Conservation (phyloP, 1,139 yeast species). For the Debaryomycetaceae sp. region DNA sequence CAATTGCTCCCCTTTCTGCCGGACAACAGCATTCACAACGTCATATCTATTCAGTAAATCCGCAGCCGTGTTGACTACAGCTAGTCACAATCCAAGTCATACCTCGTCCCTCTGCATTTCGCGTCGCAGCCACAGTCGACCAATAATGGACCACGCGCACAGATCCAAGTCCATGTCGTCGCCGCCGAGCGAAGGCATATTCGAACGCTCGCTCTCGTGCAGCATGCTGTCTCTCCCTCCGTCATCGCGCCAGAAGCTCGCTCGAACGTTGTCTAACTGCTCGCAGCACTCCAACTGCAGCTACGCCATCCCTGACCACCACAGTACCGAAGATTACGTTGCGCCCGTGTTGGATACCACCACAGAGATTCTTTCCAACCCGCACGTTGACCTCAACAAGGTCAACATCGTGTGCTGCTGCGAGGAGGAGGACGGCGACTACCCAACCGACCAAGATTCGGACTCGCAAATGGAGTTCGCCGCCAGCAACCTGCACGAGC, state of each 20-base stretch:
- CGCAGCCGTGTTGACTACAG: too few relatives aligned
- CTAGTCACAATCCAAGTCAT: too few relatives aligned
- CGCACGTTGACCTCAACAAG: constrained; percentile 21
- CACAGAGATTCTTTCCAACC: constrained; percentile 26
- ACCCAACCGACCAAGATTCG: constrained; percentile 3
- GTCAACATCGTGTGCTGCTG: constrained; percentile 27
- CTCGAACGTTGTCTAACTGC: constrained; percentile 12
- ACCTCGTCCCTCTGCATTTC: too few relatives aligned
- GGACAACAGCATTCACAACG: too few relatives aligned
- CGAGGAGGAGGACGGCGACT: constrained; percentile 11
- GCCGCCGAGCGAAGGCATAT: constrained; percentile 10
- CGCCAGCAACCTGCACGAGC: constrained; percentile 4
- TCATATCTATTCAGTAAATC: too few relatives aligned
- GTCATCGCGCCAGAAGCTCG: constrained; percentile 10
- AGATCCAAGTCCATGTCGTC: constrained; percentile 5
- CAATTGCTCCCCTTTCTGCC: too few relatives aligned
- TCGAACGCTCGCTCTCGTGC: constrained; percentile 14
- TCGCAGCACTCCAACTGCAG: constrained; percentile 11
- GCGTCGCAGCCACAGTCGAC: too few relatives aligned
- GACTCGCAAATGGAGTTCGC: constrained; percentile 7
- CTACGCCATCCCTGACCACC: constrained; percentile 20
- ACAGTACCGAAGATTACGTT: constrained; percentile 25
- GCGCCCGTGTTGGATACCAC: constrained; percentile 31
- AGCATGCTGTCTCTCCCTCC: constrained; percentile 6
- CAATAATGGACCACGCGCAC: constrained; percentile 1